These are phyloP conservation scores for Spatholobus suberectus DNA, from an alignment of 306 rosid species.

Conservation along the genomic window DNA sequence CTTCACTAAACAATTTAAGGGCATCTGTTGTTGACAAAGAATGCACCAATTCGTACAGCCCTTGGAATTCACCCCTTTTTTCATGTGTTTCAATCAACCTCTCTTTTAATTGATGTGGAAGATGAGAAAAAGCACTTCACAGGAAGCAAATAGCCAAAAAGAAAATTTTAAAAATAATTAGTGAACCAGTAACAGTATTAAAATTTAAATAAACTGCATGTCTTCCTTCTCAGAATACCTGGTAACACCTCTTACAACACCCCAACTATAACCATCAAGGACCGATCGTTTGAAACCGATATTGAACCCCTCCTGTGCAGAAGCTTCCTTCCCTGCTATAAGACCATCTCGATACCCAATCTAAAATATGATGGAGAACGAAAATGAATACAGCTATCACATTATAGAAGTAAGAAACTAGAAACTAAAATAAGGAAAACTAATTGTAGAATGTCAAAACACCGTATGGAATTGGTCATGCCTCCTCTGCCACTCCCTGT, in stretches of 20 bases:
- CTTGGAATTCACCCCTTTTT: slow-evolving; percentile 59
- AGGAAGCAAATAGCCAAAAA: slow-evolving; percentile 34
- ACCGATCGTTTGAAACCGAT: slow-evolving; percentile 79
- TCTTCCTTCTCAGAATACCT: slow-evolving; percentile 51
- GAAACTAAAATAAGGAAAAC: slow-evolving; percentile 11
- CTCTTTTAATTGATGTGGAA: slow-evolving; percentile 71
- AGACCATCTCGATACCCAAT: slow-evolving; percentile 88
- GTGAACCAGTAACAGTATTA: not conserved
- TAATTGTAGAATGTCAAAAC: slow-evolving; percentile 13
- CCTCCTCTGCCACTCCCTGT: slow-evolving; percentile 81
- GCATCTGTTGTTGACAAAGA: slow-evolving; percentile 74
- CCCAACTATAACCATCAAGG: slow-evolving; percentile 68
- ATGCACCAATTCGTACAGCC: slow-evolving; percentile 66
- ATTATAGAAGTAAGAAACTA: not conserved
- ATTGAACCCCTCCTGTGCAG: slow-evolving; percentile 89
- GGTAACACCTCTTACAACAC: slow-evolving; percentile 84
- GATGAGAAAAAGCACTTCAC: slow-evolving; percentile 71
- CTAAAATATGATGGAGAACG: slow-evolving; percentile 43
- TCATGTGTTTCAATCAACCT: slow-evolving; percentile 58
- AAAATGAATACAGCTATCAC: slow-evolving; percentile 8
- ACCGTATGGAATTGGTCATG: slow-evolving; percentile 77
- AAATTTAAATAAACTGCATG: slow-evolving; percentile 18
- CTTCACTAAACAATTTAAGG: slow-evolving; percentile 61
- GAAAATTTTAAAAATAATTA: not conserved
- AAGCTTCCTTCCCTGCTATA: slow-evolving; percentile 78